Percentiles rank a stretch among this genome's conserved stretches.
Conservation (phyloP, 805 yeast species). For the Blastobotrys robertii region DNA sequence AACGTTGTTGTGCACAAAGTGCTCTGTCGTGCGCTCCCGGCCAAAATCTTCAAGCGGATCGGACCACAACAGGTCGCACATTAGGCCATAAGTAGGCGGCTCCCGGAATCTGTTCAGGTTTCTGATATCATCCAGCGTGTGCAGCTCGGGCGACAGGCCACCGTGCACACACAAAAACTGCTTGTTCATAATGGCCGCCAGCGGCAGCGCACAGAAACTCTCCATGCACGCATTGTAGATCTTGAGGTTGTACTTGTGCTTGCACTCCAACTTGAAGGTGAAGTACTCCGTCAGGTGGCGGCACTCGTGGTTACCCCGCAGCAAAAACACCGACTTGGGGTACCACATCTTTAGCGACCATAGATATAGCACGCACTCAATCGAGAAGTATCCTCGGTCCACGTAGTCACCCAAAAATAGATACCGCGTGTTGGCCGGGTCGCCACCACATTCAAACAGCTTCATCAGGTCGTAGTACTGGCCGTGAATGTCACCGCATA, state of each 20-base stretch:
- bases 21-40: conserved; percentile 34
- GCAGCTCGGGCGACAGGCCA: conserved; percentile 82
- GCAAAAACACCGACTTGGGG: conserved; percentile 65
- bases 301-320: conserved; percentile 94
- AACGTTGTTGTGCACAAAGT: conserved; percentile 56
- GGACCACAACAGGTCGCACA: conserved; percentile 94
- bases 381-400: conserved; percentile 85
- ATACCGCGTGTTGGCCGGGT: conserved; percentile 66
- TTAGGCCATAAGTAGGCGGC: conserved; percentile 86
- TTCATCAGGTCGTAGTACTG: conserved; percentile 86
- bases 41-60: conserved; percentile 92
- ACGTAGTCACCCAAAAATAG: conserved; percentile 90
- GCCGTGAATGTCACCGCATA: conserved; percentile 97
- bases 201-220: conserved; percentile 79
- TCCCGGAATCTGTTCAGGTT: conserved; percentile 73
- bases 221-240: conserved; percentile 66
- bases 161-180: conserved; percentile 97
- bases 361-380: conserved; percentile 59
- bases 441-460: conserved; percentile 88
- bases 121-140: conserved; percentile 56
- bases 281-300: conserved; percentile 87
- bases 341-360: conserved; percentile 71
- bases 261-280: conserved; percentile 84
- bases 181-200: conserved; percentile 87
- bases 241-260: conserved; percentile 60